These are phyloP conservation scores for Amylostereum chailletii DNA, from an alignment of 1,284 basidiomycete species.

Conservation along the genomic window DNA sequence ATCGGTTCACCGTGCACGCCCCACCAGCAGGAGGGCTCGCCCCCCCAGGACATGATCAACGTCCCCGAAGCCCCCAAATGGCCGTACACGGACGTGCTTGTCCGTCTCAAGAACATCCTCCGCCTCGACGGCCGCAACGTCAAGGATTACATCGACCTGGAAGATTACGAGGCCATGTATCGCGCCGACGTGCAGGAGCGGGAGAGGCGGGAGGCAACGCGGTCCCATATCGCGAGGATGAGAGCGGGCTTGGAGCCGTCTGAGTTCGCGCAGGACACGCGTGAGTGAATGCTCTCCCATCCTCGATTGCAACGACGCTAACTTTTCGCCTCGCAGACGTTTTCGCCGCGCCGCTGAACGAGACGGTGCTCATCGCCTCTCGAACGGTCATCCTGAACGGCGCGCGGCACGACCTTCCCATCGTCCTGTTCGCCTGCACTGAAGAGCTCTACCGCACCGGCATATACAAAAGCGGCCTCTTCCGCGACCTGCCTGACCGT, in stretches of 20 bases:
- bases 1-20: constrained; percentile 3
- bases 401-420: constrained; percentile 44
- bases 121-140: constrained; percentile 14
- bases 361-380: constrained; percentile 37
- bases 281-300: constrained; percentile 3
- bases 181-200: constrained; percentile 25
- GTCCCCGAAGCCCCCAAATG: constrained; percentile 15
- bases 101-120: constrained; percentile 15
- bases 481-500: constrained; percentile 29
- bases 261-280: constrained; percentile 1
- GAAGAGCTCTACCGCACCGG: constrained; percentile 52
- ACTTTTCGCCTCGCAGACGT: constrained; percentile 24
- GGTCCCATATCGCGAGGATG: constrained; percentile 6
- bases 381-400: constrained; percentile 37
- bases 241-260: constrained; percentile 3
- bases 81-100: constrained; percentile 14
- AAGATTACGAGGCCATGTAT: constrained; percentile 28
- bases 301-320: neutral
- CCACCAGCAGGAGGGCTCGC: constrained; percentile 3
- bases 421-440: constrained; percentile 45
- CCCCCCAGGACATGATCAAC: neutral
- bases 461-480: constrained; percentile 38
- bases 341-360: constrained; percentile 38
- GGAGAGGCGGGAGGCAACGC: constrained; percentile 13
- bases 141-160: constrained; percentile 24